Evolutionary conservation across 2,329 filamentous ascomycete genomes (phyloP).

Genomic region (Microdochium trichocladiopsis): DNA sequence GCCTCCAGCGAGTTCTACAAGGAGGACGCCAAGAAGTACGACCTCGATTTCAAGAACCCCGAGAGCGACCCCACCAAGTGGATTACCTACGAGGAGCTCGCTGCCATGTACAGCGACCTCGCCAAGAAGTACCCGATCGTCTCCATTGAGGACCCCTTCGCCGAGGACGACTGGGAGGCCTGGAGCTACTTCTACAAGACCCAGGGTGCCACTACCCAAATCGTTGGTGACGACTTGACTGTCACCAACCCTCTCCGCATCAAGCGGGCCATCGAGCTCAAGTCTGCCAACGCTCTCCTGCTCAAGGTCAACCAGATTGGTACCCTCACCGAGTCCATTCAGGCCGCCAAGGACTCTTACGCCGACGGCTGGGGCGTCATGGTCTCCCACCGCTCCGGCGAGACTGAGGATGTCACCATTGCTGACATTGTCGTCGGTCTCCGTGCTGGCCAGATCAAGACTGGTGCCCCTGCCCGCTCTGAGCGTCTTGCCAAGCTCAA

Average conservation of each 20-base stretch:
- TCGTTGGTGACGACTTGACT: conserved; percentile 96
- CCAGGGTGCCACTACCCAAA: conserved; percentile 75
- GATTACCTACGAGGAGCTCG: conserved; percentile 97
- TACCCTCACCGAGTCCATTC: conserved; percentile 96
- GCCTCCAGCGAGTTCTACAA: conserved; percentile 99
- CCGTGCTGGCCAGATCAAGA: conserved; percentile 97
- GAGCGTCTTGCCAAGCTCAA: conserved; percentile 99
- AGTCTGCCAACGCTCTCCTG: conserved; percentile 95
- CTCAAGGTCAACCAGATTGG: conserved; percentile 99
- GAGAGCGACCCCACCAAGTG: conserved; percentile 93
- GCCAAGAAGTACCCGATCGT: conserved; percentile 96
- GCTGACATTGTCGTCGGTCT: conserved; percentile 97
- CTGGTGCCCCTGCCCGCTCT: conserved; percentile 88
- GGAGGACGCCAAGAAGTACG: conserved; percentile 95
- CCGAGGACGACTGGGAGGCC: conserved; percentile 99
- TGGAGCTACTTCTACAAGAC: conserved; percentile 99
- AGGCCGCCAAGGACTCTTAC: conserved; percentile 98
- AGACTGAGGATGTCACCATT: conserved; percentile 99
- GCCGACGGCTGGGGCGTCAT: conserved; percentile 96
- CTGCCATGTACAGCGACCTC: conserved; percentile 81
- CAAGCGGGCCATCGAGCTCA: conserved; percentile 99
- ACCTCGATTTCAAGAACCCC: conserved; percentile 99
- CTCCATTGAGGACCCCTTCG: conserved; percentile 98
- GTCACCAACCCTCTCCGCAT: conserved; percentile 98
- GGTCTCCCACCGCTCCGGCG: conserved; percentile 98